Conservation (phyloP, 192 early-diverging fungal genomes). For the Coemansia sp. region DNA sequence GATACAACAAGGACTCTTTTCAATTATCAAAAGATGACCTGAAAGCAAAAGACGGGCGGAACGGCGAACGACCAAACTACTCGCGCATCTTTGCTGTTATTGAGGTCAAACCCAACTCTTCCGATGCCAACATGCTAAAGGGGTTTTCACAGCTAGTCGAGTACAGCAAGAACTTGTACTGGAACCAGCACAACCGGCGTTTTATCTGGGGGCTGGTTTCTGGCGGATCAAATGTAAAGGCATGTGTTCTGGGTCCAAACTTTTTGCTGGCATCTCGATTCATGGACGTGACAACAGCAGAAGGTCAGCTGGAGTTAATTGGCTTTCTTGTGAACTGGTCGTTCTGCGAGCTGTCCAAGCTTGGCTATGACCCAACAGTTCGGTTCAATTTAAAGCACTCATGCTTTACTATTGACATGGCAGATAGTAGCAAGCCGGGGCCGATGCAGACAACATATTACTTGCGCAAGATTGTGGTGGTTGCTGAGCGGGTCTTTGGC, state of each 20-base stretch:
- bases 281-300: background rate
- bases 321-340: slow-evolving; percentile 17
- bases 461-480: background rate
- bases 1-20: background rate
- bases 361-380: slow-evolving; percentile 20
- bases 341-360: slow-evolving; percentile 3
- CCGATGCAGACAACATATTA: background rate
- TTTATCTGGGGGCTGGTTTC: too few relatives aligned
- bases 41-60: background rate
- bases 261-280: background rate
- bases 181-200: too few relatives aligned
- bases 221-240: too few relatives aligned
- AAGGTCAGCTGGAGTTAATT: slow-evolving; percentile 6
- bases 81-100: too few relatives aligned
- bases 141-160: too few relatives aligned
- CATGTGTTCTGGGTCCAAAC: too few relatives aligned
- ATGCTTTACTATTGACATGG: slow-evolving; percentile 6
- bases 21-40: background rate
- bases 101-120: too few relatives aligned
- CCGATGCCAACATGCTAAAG: too few relatives aligned
- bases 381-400: background rate
- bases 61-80: background rate
- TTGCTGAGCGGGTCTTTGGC: slow-evolving; percentile 12
- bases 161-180: too few relatives aligned
- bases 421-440: background rate